Evolutionary conservation across 495 filamentous ascomycete species (phyloP).

Genomic region (Usnea hakonensis): DNA sequence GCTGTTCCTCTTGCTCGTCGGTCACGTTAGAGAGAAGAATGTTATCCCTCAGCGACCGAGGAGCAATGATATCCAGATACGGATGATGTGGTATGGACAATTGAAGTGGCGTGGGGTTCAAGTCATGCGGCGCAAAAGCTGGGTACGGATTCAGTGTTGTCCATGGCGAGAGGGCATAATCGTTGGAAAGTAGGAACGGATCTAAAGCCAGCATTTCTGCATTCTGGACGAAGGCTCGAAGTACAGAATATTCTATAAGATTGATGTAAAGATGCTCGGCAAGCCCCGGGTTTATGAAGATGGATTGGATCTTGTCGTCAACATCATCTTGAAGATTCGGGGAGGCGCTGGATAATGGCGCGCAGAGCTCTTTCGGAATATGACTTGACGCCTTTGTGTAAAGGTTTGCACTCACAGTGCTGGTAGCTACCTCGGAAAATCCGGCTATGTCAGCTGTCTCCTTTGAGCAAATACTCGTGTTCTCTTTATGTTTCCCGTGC

Average conservation of each 20-base stretch:
- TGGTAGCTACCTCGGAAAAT: neutral
- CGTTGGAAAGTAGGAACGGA: neutral
- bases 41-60: constrained; percentile 30
- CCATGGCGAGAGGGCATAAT: constrained; percentile 18
- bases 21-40: constrained; percentile 23
- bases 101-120: constrained; percentile 33
- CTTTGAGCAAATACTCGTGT: neutral
- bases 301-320: neutral
- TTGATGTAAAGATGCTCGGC: constrained; percentile 16
- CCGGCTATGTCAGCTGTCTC: neutral
- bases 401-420: neutral
- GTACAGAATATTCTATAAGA: constrained; percentile 18
- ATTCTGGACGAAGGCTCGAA: constrained; percentile 16
- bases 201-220: constrained; percentile 13
- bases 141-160: constrained; percentile 14
- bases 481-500: neutral
- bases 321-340: neutral
- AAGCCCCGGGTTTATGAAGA: neutral
- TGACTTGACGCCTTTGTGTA: neutral
- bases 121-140: constrained; percentile 21
- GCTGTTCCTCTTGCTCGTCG: constrained; percentile 20
- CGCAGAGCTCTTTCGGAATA: neutral
- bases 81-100: constrained; percentile 35
- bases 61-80: constrained; percentile 36
- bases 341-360: neutral